Evolutionary conservation across 371 early-diverging fungal genomes (phyloP).

Genomic region (Rhizopus stolonifer): DNA sequence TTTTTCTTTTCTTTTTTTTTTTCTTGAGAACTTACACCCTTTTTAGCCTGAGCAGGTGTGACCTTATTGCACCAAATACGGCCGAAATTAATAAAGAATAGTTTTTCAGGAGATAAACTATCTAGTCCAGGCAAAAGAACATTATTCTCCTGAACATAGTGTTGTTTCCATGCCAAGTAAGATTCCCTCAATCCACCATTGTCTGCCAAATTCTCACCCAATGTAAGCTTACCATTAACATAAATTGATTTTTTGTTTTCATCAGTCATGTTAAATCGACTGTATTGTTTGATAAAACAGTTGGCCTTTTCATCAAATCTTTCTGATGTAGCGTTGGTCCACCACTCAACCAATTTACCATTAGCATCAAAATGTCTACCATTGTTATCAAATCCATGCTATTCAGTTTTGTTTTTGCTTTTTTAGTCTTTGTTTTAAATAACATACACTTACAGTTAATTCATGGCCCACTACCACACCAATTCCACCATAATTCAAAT

Average conservation of each 20-base stretch:
- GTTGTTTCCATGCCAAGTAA: constrained; percentile 40
- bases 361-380: constrained; percentile 57
- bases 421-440: neutral
- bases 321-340: constrained; percentile 51
- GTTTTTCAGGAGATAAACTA: constrained; percentile 42
- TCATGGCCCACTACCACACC: constrained; percentile 68
- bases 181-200: constrained; percentile 61
- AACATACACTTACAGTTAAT: constrained; percentile 46
- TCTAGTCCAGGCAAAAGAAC: constrained; percentile 54
- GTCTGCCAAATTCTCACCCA: constrained; percentile 75
- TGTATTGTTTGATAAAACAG: constrained; percentile 67
- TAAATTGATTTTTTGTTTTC: constrained; percentile 22
- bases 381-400: constrained; percentile 49
- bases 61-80: constrained; percentile 53
- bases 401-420: neutral
- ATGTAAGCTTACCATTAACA: constrained; percentile 54
- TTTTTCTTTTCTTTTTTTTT: too few relatives aligned
- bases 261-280: constrained; percentile 39
- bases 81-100: constrained; percentile 59
- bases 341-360: constrained; percentile 57
- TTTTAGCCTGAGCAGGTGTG: constrained; percentile 33
- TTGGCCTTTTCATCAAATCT: constrained; percentile 51
- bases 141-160: constrained; percentile 40
- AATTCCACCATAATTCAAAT: constrained; percentile 62
- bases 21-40: constrained; percentile 26